Evolutionary conservation across 1,284 basidiomycete genomes (phyloP).

Genomic region (Crepidotus sp.): DNA sequence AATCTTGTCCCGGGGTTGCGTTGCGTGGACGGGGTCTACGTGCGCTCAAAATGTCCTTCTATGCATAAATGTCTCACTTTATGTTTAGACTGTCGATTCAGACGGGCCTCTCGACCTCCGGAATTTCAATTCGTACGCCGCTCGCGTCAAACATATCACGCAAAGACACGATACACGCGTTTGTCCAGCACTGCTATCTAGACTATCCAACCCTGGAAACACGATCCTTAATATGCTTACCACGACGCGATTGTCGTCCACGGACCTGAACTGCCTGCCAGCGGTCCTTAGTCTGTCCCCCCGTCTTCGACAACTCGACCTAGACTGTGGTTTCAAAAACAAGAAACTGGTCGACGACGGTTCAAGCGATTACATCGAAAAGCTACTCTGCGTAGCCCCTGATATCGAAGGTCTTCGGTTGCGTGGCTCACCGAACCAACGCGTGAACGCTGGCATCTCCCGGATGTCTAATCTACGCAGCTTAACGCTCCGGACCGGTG

Average conservation of each 20-base stretch:
- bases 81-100: slow-evolving; percentile 1
- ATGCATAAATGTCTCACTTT: background rate
- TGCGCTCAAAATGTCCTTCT: slow-evolving; percentile 19
- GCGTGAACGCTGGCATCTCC: slow-evolving; percentile 30
- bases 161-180: slow-evolving; percentile 27
- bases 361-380: slow-evolving; percentile 24
- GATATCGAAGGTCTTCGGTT: slow-evolving; percentile 34
- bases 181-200: slow-evolving; percentile 21
- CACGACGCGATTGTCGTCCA: slow-evolving; percentile 31
- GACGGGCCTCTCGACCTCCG: slow-evolving; percentile 23
- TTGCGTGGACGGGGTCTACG: slow-evolving; percentile 24
- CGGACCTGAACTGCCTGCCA: slow-evolving; percentile 26
- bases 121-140: slow-evolving; percentile 35
- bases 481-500: slow-evolving; percentile 37
- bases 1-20: slow-evolving; percentile 32
- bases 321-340: slow-evolving; percentile 37
- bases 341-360: slow-evolving; percentile 11
- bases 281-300: slow-evolving; percentile 28
- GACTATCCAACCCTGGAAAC: slow-evolving; percentile 16
- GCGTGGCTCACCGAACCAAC: slow-evolving; percentile 35
- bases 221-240: slow-evolving; percentile 29
- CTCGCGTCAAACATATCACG: slow-evolving; percentile 37
- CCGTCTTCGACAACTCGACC: slow-evolving; percentile 29
- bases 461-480: slow-evolving; percentile 31
- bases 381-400: slow-evolving; percentile 22